phyloP scores from a whole-genome alignment of 257 asterid species.

The Cordia subcordata region DNA sequence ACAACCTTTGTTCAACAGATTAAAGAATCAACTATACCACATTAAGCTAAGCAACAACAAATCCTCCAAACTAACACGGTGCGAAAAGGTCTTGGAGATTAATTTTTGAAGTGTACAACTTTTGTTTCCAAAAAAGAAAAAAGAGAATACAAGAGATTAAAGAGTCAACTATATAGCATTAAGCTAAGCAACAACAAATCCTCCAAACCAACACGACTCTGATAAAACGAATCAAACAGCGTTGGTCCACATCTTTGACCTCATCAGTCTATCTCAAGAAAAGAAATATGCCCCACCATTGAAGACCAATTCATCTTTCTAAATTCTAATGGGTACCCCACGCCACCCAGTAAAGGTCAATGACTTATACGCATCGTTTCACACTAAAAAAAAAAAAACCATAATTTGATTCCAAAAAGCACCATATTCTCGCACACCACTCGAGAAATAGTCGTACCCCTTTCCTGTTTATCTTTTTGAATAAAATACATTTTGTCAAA shows the following conservation, averaged over 20 bases:
- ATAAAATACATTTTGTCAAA: no score
- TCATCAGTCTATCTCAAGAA: constrained; percentile 9
- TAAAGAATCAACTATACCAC: no score
- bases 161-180: constrained; percentile 12
- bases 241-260: constrained; percentile 43
- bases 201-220: constrained; percentile 33
- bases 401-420: no score
- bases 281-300: neutral
- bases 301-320: constrained; percentile 13
- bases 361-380: constrained; percentile 13
- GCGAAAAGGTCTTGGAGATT: no score
- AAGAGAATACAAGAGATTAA: neutral
- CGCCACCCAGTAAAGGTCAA: constrained; percentile 31
- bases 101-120: no score
- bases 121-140: neutral
- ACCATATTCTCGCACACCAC: no score
- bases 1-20: no score
- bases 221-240: constrained; percentile 20
- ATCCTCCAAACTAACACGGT: no score
- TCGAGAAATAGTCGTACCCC: constrained; percentile 47
- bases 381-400: no score
- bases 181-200: constrained; percentile 21
- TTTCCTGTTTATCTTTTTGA: no score
- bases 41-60: no score
- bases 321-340: constrained; percentile 15